These are phyloP conservation scores for Torulaspora microellipsoides DNA, from an alignment of 805 yeast genomes.

Conservation along the genomic window DNA sequence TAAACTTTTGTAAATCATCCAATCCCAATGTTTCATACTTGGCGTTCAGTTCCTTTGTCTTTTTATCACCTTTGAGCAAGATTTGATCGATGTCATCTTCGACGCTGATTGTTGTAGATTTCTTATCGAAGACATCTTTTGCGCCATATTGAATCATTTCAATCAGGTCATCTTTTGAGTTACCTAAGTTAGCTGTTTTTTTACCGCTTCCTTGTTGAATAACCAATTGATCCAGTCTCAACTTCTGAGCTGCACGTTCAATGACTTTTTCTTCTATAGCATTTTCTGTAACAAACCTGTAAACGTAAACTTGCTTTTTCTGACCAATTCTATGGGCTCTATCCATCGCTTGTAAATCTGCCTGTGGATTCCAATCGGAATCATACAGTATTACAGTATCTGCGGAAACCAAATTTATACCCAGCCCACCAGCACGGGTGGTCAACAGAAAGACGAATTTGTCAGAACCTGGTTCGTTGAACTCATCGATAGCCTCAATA, in stretches of 20 bases:
- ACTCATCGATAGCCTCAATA: conserved; percentile 87
- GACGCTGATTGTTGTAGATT: conserved; percentile 29
- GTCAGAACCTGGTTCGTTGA: conserved; percentile 72
- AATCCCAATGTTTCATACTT: conserved; percentile 83
- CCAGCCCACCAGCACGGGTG: conserved; percentile 96
- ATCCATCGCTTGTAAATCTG: conserved; percentile 97
- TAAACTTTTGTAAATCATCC: conserved; percentile 89
- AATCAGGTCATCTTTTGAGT: conserved; percentile 74
- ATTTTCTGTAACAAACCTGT: conserved; percentile 87
- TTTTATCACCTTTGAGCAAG: conserved; percentile 72
- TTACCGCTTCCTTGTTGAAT: conserved; percentile 80
- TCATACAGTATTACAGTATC: conserved; percentile 86
- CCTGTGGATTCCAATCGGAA: conserved; percentile 98
- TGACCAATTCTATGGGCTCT: conserved; percentile 97
- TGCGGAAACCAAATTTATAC: conserved; percentile 88
- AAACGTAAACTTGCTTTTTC: conserved; percentile 90
- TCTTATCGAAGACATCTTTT: conserved; percentile 68
- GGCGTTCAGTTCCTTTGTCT: conserved; percentile 72
- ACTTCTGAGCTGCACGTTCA: conserved; percentile 92
- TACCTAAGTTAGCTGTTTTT: conserved; percentile 37
- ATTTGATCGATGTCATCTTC: conserved; percentile 79
- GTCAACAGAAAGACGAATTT: conserved; percentile 84
- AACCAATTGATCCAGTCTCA: conserved; percentile 88
- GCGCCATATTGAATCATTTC: conserved; percentile 99
- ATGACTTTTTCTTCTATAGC: conserved; percentile 95